phyloP scores from a whole-genome alignment of 2,329 filamentous ascomycete genomes.

The Cordyceps javanica region DNA sequence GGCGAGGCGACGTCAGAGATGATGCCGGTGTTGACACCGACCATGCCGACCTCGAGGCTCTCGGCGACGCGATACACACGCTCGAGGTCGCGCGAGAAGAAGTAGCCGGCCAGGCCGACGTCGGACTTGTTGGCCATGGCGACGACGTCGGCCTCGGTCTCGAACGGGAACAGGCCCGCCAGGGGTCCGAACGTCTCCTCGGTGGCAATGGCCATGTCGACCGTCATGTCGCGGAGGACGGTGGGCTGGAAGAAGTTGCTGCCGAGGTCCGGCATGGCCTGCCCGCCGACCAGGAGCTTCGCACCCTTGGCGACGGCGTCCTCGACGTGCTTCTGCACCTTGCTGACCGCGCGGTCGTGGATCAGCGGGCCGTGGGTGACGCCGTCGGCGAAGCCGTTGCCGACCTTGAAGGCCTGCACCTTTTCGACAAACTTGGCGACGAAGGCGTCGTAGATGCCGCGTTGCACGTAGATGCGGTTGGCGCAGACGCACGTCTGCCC shows the following conservation, averaged over 20 bases:
- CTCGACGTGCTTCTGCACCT: conserved; percentile 73
- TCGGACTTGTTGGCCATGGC: conserved; percentile 73
- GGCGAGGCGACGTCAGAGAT: conserved; percentile 53
- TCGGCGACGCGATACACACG: conserved; percentile 58
- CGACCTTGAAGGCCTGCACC: conserved; percentile 69
- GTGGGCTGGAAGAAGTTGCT: conserved; percentile 86
- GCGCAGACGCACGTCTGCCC: conserved; percentile 95
- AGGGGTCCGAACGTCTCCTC: conserved; percentile 98
- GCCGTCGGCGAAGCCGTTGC: conserved; percentile 63
- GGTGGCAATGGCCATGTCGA: conserved; percentile 73
- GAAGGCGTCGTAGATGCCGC: conserved; percentile 72
- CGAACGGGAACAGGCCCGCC: conserved; percentile 82
- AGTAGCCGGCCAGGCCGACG: conserved; percentile 90
- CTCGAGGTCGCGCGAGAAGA: conserved; percentile 66
- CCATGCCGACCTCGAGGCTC: conserved; percentile 77
- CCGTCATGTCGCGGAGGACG: conserved; percentile 78
- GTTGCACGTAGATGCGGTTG: conserved; percentile 76
- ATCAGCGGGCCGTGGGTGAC: conserved; percentile 79
- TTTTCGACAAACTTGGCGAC: conserved; percentile 62
- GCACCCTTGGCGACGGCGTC: conserved; percentile 75
- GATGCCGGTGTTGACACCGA: conserved; percentile 73
- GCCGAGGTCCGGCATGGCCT: conserved; percentile 67
- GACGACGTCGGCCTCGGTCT: conserved; percentile 84
- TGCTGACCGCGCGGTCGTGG: conserved; percentile 72
- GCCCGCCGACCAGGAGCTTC: conserved; percentile 68